A percentile compares a stretch with the other conserved stretches of the same genome.
phyloP scores from a whole-genome alignment of 2,329 filamentous ascomycete genomes.

The Penicillium glabrum region DNA sequence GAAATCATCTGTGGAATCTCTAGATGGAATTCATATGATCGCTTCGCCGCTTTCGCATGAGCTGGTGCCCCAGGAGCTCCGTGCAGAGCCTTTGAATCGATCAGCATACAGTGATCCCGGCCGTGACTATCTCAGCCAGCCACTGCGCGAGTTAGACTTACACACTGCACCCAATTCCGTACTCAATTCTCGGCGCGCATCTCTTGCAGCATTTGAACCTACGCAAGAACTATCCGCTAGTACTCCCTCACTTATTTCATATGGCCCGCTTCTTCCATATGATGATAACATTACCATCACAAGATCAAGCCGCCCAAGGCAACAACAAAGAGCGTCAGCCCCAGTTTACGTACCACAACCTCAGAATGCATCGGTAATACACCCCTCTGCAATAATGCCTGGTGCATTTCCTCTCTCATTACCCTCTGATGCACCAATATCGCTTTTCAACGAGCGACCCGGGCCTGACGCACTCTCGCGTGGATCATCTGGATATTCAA shows the following conservation, averaged over 20 bases:
- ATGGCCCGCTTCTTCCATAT: constrained; percentile 28
- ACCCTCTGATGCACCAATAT: constrained; percentile 16
- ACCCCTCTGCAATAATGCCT: constrained; percentile 38
- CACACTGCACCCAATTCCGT: constrained; percentile 27
- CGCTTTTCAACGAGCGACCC: constrained; percentile 30
- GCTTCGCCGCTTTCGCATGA: constrained; percentile 30
- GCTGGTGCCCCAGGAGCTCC: constrained; percentile 22
- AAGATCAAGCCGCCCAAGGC: constrained; percentile 13
- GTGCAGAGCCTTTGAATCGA: constrained; percentile 25
- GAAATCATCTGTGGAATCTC: constrained; percentile 33
- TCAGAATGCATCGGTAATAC: constrained; percentile 14
- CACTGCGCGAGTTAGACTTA: constrained; percentile 20
- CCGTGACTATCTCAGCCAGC: constrained; percentile 18
- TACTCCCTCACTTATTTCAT: constrained; percentile 25
- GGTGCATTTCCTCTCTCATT: constrained; percentile 28
- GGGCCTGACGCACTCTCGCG: constrained; percentile 35
- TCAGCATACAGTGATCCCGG: constrained; percentile 36
- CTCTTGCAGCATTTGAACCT: constrained; percentile 14
- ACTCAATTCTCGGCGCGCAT: constrained; percentile 23
- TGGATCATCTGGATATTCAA: constrained; percentile 33
- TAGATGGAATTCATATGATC: constrained; percentile 24
- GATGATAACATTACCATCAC: constrained; percentile 36
- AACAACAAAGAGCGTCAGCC: not conserved
- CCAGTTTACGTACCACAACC: not conserved
- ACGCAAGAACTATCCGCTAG: constrained; percentile 27